These are phyloP conservation scores for Metahyphopichia silvanorum DNA, from an alignment of 805 yeast species.

Conservation along the genomic window DNA sequence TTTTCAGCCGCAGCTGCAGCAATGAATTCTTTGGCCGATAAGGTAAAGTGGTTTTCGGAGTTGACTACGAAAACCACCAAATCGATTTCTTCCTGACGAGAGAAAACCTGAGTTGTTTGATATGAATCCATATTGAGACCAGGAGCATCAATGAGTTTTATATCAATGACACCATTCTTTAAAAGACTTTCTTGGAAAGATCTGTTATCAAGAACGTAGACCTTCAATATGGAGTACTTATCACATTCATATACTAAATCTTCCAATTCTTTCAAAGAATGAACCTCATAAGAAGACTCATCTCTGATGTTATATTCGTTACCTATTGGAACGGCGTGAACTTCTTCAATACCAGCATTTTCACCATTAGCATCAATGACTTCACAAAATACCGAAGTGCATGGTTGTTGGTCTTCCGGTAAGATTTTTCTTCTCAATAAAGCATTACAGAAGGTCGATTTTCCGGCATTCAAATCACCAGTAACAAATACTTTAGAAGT, in stretches of 20 bases:
- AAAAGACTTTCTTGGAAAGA: conserved; percentile 66
- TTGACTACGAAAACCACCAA: conserved; percentile 93
- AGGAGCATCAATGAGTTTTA: conserved; percentile 93
- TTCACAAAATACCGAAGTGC: conserved; percentile 95
- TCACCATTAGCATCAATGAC: conserved; percentile 74
- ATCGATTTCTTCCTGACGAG: conserved; percentile 96
- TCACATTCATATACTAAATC: conserved; percentile 74
- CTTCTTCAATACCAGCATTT: conserved; percentile 78
- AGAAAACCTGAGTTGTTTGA: conserved; percentile 91
- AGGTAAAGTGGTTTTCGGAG: conserved; percentile 93
- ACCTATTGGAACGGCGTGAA: conserved; percentile 79
- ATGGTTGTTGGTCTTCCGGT: conserved; percentile 98
- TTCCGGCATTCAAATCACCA: conserved; percentile 96
- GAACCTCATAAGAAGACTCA: conserved; percentile 61
- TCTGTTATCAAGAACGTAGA: conserved; percentile 78
- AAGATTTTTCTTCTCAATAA: conserved; percentile 69
- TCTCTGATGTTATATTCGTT: conserved; percentile 49
- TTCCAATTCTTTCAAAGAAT: conserved; percentile 54
- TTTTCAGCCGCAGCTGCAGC: conserved; percentile 88
- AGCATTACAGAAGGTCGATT: conserved; percentile 93
- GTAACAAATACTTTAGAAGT: conserved; percentile 93
- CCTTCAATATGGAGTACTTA: conserved; percentile 66
- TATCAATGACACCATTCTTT: conserved; percentile 88
- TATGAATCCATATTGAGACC: conserved; percentile 91
- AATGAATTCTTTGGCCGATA: conserved; percentile 91